These are phyloP conservation scores for Mycena maculata DNA, from an alignment of 768 basidiomycete species.

Conservation along the genomic window DNA sequence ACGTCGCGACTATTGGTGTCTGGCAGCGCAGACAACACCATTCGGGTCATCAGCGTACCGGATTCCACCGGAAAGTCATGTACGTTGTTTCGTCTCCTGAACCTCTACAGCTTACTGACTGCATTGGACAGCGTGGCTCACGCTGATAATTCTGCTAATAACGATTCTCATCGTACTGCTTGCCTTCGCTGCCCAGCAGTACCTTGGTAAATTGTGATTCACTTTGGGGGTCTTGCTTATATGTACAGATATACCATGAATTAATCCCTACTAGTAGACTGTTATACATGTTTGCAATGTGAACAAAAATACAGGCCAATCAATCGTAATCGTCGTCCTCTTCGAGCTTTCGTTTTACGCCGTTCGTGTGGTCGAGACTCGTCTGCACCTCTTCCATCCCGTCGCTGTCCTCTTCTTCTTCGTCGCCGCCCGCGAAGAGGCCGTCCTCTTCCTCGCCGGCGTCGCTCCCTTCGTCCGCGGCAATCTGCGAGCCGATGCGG, in stretches of 20 bases:
- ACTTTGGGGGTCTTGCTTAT: slow-evolving; percentile 2
- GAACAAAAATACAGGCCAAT: slow-evolving; percentile 34
- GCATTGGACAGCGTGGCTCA: slow-evolving; percentile 44
- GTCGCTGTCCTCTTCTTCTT: slow-evolving; percentile 83
- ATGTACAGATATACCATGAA: slow-evolving; percentile 26
- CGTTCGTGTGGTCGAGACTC: slow-evolving; percentile 61
- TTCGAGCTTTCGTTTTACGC: slow-evolving; percentile 81
- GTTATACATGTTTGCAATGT: slow-evolving; percentile 37
- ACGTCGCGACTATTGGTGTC: slow-evolving; percentile 83
- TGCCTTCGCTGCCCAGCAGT: slow-evolving; percentile 36
- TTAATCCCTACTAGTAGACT: slow-evolving; percentile 29
- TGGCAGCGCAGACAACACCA: slow-evolving; percentile 90
- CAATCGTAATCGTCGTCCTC: slow-evolving; percentile 84
- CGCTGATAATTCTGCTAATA: slow-evolving; percentile 45
- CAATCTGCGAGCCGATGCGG: slow-evolving; percentile 56
- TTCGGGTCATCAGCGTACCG: slow-evolving; percentile 85
- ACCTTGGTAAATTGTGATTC: slow-evolving; percentile 10
- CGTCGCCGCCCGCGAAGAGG: slow-evolving; percentile 80
- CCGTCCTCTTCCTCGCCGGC: slow-evolving; percentile 81
- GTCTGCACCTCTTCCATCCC: slow-evolving; percentile 85
- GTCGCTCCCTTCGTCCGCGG: slow-evolving; percentile 75
- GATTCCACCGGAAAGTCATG: slow-evolving; percentile 61
- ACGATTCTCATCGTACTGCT: slow-evolving; percentile 48
- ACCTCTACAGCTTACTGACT: not conserved
- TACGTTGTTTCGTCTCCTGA: slow-evolving; percentile 49